Base-by-base conservation (phyloP, 345 rosid genomes). In the Boechera stricta region DNA sequence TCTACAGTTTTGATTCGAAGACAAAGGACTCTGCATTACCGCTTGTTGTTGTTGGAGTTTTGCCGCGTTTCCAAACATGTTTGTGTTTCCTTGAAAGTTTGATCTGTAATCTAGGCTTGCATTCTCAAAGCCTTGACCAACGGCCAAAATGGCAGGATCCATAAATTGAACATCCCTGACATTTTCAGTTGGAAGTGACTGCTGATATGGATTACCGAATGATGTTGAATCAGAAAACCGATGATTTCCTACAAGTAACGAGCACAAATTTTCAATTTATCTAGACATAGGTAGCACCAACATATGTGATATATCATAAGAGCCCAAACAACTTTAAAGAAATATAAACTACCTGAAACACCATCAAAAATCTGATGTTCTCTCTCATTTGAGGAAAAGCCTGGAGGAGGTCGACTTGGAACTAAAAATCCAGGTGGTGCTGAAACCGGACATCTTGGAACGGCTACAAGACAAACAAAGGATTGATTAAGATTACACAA, bases 121-220 rank as follows among this genome's bases (percentile, higher is more conserved):
- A 68, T 77, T 86, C 79, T 76, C 84, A 71, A 77, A 82, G 70
- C 87, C 96, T 81, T 85, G 87, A 62, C 98, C 98, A 75, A 91
- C 98, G 1, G 96, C 97, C 85, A 95, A 84, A 72, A 92, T 95
- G 29, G 99, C 99, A 74, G 99, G 96, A 86, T 92, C 99, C 84
- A 88, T 85, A 73, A 86, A 86, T 58, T 91, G 93, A 77, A 91
- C 81, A 72, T 92, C 94, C 24, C 81, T 88, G 13, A 80, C 70
- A 72, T 71, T 87, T 53, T 85, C 92, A 59, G 69, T 5, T 32
- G 78, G 69, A 36, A 72, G 74, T 26, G 84, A 84, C 71, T 82
- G 86, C 72, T 83, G 86, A 67, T 83, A 84, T 53, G 86, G 76
- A 84, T 83, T 92, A 76, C 87, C 76, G 42, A 74, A 75, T 53